Percentiles rank a stretch among this genome's conserved stretches.
phyloP scores from a whole-genome alignment of 805 yeast species.

The Candida nitratophila region DNA sequence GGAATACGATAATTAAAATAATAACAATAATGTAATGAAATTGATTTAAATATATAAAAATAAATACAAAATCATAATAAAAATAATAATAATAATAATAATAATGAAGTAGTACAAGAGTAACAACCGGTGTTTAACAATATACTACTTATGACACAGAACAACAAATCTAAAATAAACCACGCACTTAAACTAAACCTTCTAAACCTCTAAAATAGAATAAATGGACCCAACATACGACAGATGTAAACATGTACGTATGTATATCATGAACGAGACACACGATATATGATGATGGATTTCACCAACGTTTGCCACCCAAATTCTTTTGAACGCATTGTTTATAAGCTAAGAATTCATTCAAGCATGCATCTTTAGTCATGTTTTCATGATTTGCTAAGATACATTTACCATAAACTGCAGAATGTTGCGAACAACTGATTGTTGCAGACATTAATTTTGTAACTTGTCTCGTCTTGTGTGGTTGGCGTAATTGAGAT shows the following conservation, averaged over 20 bases:
- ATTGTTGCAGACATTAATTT: conserved; percentile 23
- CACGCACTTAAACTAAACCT: no score
- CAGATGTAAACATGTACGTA: no score
- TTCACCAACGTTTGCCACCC: conserved; percentile 26
- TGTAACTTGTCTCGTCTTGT: conserved; percentile 23
- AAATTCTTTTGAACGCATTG: conserved; percentile 37
- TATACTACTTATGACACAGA: no score
- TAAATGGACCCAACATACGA: no score
- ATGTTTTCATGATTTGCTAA: conserved; percentile 42
- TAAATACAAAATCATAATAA: background rate
- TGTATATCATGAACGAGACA: no score
- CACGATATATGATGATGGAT: no score
- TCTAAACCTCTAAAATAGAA: no score
- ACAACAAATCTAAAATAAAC: no score
- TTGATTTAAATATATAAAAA: background rate
- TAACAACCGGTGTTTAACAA: no score
- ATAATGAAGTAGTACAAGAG: no score
- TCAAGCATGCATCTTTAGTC: conserved; percentile 42
- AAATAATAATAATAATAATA: background rate
- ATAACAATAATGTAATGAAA: background rate
- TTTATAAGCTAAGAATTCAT: conserved; percentile 43
- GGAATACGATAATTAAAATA: no score
- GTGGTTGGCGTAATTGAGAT: conserved; percentile 8
- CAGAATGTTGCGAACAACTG: conserved; percentile 22
- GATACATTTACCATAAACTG: conserved; percentile 50